Evolutionary conservation across 2,329 filamentous ascomycete species (phyloP), one percentile per base, ranked within the genome.

Genomic region (Ceratocystis cacaofunesta): DNA sequence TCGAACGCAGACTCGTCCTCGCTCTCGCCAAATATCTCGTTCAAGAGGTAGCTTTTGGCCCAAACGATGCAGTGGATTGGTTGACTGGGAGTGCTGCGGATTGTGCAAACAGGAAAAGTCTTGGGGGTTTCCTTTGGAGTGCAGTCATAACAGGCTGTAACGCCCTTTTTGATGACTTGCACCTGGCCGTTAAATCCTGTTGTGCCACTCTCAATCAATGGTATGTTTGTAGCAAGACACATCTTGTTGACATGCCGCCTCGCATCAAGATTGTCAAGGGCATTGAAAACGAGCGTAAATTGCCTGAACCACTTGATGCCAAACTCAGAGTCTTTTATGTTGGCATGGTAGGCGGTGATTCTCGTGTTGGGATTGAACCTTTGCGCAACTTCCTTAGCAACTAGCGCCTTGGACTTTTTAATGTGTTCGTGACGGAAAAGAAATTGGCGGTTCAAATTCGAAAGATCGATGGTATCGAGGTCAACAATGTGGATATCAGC

Each of bases 61-160:
- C 94, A 99, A 1, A 99, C 92, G 68, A 99, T 99, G 77, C 94
- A 97, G 76, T 99, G 94, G 55, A 99, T 97, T 0, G 92, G 90
- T 71, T 97, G 92, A 69, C 89, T 95, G 0, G 94, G 94, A 0
- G 92, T 99, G 74, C 90, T 96, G 74, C 94, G 85, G 71, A 99
- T 97, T 1, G 94, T 99, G 77, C 94, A 99, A 52, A 97, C 92
- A 1, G 94, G 92, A 72, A 95, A 97, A 1, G 88, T 88, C 74
- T 96, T 97, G 5, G 92, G 92, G 1, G 88, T 85, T 68, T 92
- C 88, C 75, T 99, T 99, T 1, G 85, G 82, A 15, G 85, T 88
- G 77, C 94, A 99, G 73, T 99, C 94, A 75, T 99, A 99, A 77
- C 94, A 99, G 71, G 95, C 92, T 1, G 92, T 96, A 67, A 87